Base-by-base conservation (phyloP, 2,329 filamentous ascomycete species). In the Fusarium napiforme region DNA sequence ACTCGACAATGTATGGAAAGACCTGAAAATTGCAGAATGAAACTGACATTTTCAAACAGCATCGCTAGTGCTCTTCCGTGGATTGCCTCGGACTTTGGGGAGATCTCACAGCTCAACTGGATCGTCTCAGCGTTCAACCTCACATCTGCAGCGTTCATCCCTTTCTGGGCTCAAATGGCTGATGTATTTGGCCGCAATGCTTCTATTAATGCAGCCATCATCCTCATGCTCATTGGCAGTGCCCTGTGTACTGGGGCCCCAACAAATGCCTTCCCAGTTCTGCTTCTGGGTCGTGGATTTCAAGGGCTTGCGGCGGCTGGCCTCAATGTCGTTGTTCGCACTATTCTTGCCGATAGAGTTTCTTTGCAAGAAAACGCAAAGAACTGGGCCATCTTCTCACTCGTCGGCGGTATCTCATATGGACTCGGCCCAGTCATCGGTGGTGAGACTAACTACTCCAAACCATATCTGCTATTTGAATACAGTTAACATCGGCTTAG, bases 41-140 rank as follows among this genome's bases (percentile, higher is more conserved):
- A n/a, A 26, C 71, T 72, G 23, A 74, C 66, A 28, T 26, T 21
- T 28, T 28, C 12, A 26, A 40, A 53, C 7, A 82, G 81, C 18
- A 80, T 83, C 39, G 81, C 82, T 9, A 82, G 80, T 36, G 82
- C 82, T 7, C 68, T 83, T 28, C 81, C 81, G 0, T 89, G 86
- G 71, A 93, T 93, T 53, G 91, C 91, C 7, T 84, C 86, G 2
- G 88, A 93, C 76, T 93, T 93, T 79, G 86, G 85, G 67, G 78
- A 89, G 76, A 78, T 89, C 9, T 84, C 87, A 23, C 87, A 91
- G 74, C 84, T 92, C 5, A 92, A 91, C 76, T 93, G 90, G 90
- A 91, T 93, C 76, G 88, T 93, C 23, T 91, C 91, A 1, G 85
- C 90, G 11, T 93, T 92, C 80, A 93, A 90, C 59, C 83, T 93